phyloP scores from a whole-genome alignment of 2,329 filamentous ascomycete species.

The Hypoxylon sp. region DNA sequence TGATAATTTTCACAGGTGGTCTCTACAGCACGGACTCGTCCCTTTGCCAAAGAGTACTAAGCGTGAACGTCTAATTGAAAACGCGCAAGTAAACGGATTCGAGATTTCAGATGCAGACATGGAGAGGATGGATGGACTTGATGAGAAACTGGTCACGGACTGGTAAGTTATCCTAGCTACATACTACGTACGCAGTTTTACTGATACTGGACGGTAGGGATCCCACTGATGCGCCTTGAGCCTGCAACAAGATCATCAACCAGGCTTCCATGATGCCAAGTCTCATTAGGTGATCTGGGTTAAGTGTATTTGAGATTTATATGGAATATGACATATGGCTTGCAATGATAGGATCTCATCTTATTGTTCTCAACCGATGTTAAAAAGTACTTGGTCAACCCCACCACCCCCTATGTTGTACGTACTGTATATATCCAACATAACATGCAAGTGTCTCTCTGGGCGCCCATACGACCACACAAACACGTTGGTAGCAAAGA shows the following conservation, averaged over 20 bases:
- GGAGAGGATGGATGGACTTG: conserved; percentile 72
- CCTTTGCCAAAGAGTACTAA: conserved; percentile 80
- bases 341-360: not conserved
- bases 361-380: too few relatives aligned
- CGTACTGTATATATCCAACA: not conserved
- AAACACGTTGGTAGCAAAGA: not conserved
- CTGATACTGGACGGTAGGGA: conserved; percentile 28
- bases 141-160: conserved; percentile 82
- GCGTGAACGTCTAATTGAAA: conserved; percentile 74
- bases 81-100: conserved; percentile 73
- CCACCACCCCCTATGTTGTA: not conserved
- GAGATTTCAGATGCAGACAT: conserved; percentile 75
- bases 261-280: not conserved
- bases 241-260: not conserved
- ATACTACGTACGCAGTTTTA: not conserved
- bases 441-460: not conserved
- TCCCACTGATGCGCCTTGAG: conserved; percentile 33
- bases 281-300: not conserved
- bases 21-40: conserved; percentile 79
- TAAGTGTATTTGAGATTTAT: not conserved
- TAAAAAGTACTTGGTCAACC: not conserved
- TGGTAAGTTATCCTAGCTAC: conserved; percentile 59
- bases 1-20: conserved; percentile 69
- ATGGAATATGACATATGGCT: not conserved
- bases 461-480: not conserved